Evolutionary conservation across 495 filamentous ascomycete genomes (phyloP).

Genomic region (Choiromyces venosus): DNA sequence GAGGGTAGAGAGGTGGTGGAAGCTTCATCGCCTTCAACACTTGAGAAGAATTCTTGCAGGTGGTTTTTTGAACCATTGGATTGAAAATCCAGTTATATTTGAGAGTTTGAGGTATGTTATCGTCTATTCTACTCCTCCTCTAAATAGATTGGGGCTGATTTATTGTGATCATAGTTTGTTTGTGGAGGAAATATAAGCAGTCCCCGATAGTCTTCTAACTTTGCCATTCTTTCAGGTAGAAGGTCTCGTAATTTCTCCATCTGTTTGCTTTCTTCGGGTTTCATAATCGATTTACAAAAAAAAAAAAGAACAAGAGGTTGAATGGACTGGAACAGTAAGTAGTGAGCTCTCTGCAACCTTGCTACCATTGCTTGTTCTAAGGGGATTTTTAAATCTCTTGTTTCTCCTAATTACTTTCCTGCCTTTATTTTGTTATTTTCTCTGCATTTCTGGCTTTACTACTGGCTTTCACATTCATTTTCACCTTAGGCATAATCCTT

Average conservation of each 20-base stretch:
- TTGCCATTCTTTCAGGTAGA: neutral
- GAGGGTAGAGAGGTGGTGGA: constrained; percentile 87
- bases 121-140: neutral
- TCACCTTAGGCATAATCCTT: neutral
- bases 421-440: neutral
- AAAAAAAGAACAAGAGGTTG: neutral
- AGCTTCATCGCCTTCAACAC: constrained; percentile 68
- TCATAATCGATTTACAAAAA: neutral
- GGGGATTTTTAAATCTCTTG: neutral
- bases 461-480: neutral
- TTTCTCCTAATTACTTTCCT: neutral
- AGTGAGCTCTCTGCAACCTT: neutral
- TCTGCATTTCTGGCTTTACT: neutral
- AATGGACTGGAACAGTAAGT: neutral
- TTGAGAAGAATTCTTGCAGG: constrained; percentile 72
- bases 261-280: neutral
- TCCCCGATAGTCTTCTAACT: neutral
- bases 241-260: neutral
- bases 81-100: constrained; percentile 72
- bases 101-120: constrained; percentile 58
- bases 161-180: neutral
- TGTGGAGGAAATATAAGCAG: constrained; percentile 1
- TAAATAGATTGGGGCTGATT: neutral
- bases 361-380: neutral
- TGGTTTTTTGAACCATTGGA: constrained; percentile 74